Base-by-base conservation (phyloP, 345 rosid species). In the Murraya paniculata region DNA sequence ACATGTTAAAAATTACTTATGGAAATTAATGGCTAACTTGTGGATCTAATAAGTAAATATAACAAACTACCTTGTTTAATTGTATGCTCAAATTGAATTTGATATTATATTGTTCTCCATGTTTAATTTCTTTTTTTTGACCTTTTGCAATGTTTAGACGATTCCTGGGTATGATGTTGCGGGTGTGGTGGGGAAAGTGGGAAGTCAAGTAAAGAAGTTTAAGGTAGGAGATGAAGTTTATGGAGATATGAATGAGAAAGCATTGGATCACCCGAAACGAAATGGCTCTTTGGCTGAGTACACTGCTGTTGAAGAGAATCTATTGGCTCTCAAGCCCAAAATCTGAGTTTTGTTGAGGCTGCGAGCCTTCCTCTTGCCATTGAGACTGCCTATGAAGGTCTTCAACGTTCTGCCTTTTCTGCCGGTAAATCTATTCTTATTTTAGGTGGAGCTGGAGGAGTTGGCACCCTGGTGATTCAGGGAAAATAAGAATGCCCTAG, bases 131-230 rank as follows among this genome's bases (percentile, higher is more conserved):
- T 53, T 22, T 53, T 53, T n/a, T n/a, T n/a, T n/a, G n/a, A 0
- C 57, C 18, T 53, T 53, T 53, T 53, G 7, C 18, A 28, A 65
- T 65, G 25, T 65, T 5, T 75, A 95, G 98, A 95, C 98, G 72
- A 94, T 95, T 80, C 99, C 98, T 72, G 98, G 99, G 55, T 95
- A 93, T 58, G 97, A 95, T 75, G 97, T 95, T 27, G 89, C 96
- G 9, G 99, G 99, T 27, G 88, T 95, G 65, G 98, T 95, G 81
- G 94, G 90, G 39, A 92, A 91, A 64, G 88, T 90, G 21, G 98
- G 98, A 10, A 86, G 87, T 81, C 80, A 84, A 75, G 98, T 95
- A 39, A 91, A 90, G 80, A 91, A 83, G n/a, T 84, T 93, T 9
- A 95, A 92, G 79, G 93, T 80, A 75, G 97, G 97, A 16, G 96